Evolutionary conservation across 2,329 filamentous ascomycete genomes (phyloP), one percentile per base, ranked within the genome.

Genomic region (Lithohypha guttulata): DNA sequence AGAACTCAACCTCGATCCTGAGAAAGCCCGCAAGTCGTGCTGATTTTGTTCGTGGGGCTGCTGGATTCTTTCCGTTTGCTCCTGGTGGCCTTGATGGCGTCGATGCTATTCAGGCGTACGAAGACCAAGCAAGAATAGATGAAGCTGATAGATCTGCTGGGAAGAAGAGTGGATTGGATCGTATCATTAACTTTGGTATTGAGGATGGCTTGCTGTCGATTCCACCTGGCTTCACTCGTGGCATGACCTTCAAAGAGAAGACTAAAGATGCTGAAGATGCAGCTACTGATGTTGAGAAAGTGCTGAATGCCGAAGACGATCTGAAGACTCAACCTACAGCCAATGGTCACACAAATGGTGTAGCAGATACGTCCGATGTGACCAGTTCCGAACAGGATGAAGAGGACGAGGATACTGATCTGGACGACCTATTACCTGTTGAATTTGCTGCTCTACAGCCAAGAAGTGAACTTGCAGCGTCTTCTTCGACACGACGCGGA

Each of bases 381-480:
- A 40, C 36, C 1, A 26, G 32, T 13, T 15, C 47, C 6, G 54
- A 52, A 38, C 42, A 38, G 17, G 57, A 59, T 7, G 57, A 62
- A 11, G 63, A 56, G 18, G 59, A 69, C 35, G 65, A 69, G 42
- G 64, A 73, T 39, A 69, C 73, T 44, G 75, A 78, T 43, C 87
- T 98, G 39, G 91, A 98, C 55, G 77, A 82, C 30, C 69, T 98
- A 4, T 62, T 98, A 1, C 91, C 91, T 0, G 75, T 94, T 18
- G 91, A 98, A 55, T 98, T 95, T 53, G 87, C 91, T 1, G 83
- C 93, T 9, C 60, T 98, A 5, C 84, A 93, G 50, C 85, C 91
- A 7, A 83, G 81, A 55, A 79, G 79, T n/a, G 72, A 77, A 15
- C 73, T 95, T 20, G 73, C 81, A 14, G 68, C 80, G 36, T 79